Conservation (phyloP, 2,329 filamentous ascomycete species). For the Nothopassalora personata region DNA sequence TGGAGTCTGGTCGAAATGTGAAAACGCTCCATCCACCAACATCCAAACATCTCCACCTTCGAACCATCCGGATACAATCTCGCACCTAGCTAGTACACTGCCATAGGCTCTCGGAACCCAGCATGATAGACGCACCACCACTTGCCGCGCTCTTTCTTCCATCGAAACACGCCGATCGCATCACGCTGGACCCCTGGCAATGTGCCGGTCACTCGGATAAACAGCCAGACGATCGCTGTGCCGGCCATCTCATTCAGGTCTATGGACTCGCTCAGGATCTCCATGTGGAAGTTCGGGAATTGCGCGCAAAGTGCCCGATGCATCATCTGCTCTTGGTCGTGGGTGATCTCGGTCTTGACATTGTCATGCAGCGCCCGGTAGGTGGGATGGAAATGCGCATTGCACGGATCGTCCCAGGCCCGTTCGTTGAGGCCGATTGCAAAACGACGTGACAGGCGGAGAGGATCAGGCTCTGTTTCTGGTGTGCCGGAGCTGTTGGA, state of each 20-base stretch:
- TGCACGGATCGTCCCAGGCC: conserved; percentile 1
- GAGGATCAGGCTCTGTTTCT: conserved; percentile 4
- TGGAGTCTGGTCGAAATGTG: too few species aligned
- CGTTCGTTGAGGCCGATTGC: conserved; percentile 1
- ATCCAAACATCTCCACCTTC: neutral
- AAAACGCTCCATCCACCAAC: neutral
- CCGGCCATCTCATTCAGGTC: neutral
- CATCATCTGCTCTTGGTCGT: neutral
- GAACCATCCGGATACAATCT: neutral
- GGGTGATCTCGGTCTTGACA: conserved; percentile 1
- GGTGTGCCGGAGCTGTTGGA: neutral
- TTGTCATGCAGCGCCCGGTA: conserved; percentile 4
- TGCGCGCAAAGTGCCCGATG: neutral
- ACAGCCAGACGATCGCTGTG: conserved; percentile 2
- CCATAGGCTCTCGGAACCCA: neutral
- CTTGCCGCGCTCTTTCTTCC: neutral
- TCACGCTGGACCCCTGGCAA: neutral
- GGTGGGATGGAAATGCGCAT: neutral
- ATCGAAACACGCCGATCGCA: neutral
- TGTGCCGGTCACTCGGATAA: conserved; percentile 1
- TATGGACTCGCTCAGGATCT: conserved; percentile 1
- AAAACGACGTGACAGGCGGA: neutral
- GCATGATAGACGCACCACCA: conserved; percentile 4
- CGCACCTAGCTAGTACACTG: neutral
- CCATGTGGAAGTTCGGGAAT: conserved; percentile 3